phyloP scores from a whole-genome alignment of 75 land plant species.

The Selaginella moellendorffii region DNA sequence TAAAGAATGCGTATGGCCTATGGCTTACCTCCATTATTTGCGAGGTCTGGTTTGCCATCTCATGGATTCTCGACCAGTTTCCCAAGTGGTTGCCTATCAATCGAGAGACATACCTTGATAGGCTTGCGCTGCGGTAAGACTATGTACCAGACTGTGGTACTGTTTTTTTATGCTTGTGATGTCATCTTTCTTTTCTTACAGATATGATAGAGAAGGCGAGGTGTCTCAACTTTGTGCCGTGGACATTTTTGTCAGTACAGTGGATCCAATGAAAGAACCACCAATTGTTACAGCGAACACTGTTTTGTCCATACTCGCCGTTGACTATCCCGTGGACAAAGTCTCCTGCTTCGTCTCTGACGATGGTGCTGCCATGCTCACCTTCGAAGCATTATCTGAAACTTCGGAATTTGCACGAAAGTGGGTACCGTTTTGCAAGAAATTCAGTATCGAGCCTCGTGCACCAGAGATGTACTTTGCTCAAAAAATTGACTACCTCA shows the following conservation, averaged over 20 bases:
- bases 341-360: conserved; percentile 83
- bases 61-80: conserved; percentile 97
- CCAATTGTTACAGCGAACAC: conserved; percentile 78
- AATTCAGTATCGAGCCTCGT: conserved; percentile 43
- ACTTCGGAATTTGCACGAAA: conserved; percentile 25
- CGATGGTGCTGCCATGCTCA: conserved; percentile 83
- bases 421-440: conserved; percentile 63
- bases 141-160: no score
- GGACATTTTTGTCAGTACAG: conserved; percentile 70
- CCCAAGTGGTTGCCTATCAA: conserved; percentile 77
- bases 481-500: conserved; percentile 43
- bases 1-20: conserved; percentile 43
- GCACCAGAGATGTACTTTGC: conserved; percentile 53
- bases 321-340: conserved; percentile 74
- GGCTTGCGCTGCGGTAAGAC: conserved; percentile 50
- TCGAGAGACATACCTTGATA: conserved; percentile 67
- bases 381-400: conserved; percentile 47
- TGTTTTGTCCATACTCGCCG: conserved; percentile 65
- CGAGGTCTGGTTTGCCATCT: conserved; percentile 95
- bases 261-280: conserved; percentile 70
- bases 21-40: conserved; percentile 76
- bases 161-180: conserved; percentile 8
- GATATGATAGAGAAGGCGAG: conserved; percentile 60
- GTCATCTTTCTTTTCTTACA: conserved; percentile 8
- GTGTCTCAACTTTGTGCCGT: conserved; percentile 46